Conservation (phyloP, 768 basidiomycete species). For the Pulveroboletus frians region DNA sequence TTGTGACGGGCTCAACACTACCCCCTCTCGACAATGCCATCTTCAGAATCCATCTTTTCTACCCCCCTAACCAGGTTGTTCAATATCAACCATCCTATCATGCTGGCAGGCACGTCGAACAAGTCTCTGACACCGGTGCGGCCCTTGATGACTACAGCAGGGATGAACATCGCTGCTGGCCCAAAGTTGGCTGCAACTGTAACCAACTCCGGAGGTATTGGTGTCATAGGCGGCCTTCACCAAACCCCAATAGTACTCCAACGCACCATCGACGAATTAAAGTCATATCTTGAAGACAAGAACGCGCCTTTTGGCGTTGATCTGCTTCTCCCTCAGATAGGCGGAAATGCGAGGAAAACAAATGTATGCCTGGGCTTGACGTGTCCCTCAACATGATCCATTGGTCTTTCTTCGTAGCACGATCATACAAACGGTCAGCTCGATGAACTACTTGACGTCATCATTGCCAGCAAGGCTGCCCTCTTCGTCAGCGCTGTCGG, state of each 20-base stretch:
- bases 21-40: slow-evolving; percentile 47
- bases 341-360: slow-evolving; percentile 78
- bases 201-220: slow-evolving; percentile 87
- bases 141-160: slow-evolving; percentile 9
- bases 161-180: slow-evolving; percentile 83
- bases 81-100: slow-evolving; percentile 75
- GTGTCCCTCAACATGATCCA: background rate
- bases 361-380: slow-evolving; percentile 41
- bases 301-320: slow-evolving; percentile 80
- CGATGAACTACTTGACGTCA: slow-evolving; percentile 70
- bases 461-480: slow-evolving; percentile 65
- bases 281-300: slow-evolving; percentile 67
- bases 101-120: slow-evolving; percentile 57
- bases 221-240: slow-evolving; percentile 80
- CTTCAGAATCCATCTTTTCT: slow-evolving; percentile 58
- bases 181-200: slow-evolving; percentile 82
- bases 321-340: slow-evolving; percentile 76
- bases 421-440: slow-evolving; percentile 81
- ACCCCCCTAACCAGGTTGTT: slow-evolving; percentile 76
- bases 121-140: background rate
- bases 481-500: slow-evolving; percentile 84
- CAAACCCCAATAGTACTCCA: slow-evolving; percentile 70
- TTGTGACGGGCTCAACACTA: background rate
- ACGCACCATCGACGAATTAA: slow-evolving; percentile 65
- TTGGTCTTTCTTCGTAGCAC: slow-evolving; percentile 29